phyloP scores from a whole-genome alignment of 2,329 filamentous ascomycete species.

The Fusarium cyanostomum region DNA sequence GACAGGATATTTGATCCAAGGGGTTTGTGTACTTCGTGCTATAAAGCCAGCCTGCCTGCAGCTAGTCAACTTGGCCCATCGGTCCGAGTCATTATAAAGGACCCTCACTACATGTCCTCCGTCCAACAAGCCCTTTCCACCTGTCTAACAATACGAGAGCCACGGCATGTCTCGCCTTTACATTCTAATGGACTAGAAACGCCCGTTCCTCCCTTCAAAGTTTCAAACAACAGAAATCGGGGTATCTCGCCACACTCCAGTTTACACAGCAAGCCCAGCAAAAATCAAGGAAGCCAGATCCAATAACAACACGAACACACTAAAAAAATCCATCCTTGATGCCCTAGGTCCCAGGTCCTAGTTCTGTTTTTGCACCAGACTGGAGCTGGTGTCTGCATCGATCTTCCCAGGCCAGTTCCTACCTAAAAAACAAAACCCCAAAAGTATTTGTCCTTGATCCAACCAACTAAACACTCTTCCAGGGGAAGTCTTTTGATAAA shows the following conservation, averaged over 20 bases:
- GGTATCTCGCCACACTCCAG: constrained; percentile 12
- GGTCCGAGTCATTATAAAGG: too few species aligned
- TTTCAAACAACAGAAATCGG: constrained; percentile 14
- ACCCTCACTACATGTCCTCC: too few species aligned
- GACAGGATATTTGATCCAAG: too few species aligned
- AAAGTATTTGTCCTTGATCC: not conserved
- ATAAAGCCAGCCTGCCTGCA: not conserved
- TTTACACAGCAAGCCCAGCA: not conserved
- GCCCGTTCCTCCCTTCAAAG: not conserved
- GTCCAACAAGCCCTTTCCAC: not conserved
- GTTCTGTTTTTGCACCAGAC: constrained; percentile 35
- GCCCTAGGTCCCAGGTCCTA: constrained; percentile 22
- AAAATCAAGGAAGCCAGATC: not conserved
- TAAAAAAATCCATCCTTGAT: constrained; percentile 8
- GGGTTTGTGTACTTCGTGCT: not conserved
- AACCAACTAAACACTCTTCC: not conserved
- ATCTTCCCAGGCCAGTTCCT: not conserved
- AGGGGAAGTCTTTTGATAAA: not conserved
- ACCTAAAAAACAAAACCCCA: not conserved
- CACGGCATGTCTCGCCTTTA: not conserved
- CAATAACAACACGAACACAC: not conserved
- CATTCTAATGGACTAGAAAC: not conserved
- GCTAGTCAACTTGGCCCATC: too few species aligned
- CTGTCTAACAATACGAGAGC: not conserved
- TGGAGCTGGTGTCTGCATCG: constrained; percentile 20